Conservation (phyloP, 2,329 filamentous ascomycete species). For the Hypomyces perniciosus region DNA sequence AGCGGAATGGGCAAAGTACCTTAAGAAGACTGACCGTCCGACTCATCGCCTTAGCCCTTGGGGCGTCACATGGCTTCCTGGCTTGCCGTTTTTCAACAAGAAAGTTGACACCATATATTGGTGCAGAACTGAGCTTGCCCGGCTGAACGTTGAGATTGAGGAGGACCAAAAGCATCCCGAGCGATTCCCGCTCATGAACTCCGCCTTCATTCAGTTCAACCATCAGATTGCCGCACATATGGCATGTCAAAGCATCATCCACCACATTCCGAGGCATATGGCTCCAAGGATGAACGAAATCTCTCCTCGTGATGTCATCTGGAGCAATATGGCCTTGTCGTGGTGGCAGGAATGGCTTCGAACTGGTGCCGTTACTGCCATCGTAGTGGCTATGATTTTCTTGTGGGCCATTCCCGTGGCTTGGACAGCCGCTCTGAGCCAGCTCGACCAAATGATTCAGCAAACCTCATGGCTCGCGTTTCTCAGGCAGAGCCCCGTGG, state of each 20-base stretch:
- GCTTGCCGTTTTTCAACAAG: conserved; percentile 71
- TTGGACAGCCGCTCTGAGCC: conserved; percentile 76
- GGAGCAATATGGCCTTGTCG: conserved; percentile 93
- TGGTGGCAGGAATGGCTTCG: conserved; percentile 90
- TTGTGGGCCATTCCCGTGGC: conserved; percentile 88
- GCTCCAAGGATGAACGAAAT: conserved; percentile 88
- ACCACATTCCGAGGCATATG: conserved; percentile 93
- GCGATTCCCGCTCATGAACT: conserved; percentile 86
- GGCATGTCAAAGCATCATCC: conserved; percentile 87
- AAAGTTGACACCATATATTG: conserved; percentile 96
- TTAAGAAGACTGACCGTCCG: conserved; percentile 75
- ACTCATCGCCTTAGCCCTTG: conserved; percentile 69
- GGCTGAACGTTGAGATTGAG: conserved; percentile 87
- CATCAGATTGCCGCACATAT: conserved; percentile 96
- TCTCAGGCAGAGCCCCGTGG: conserved; percentile 51
- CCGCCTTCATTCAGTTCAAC: conserved; percentile 97
- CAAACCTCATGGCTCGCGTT: conserved; percentile 64
- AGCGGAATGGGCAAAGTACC: conserved; percentile 74
- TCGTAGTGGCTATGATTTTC: conserved; percentile 71
- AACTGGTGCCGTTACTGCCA: conserved; percentile 55
- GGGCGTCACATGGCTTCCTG: conserved; percentile 64
- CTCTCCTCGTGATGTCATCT: conserved; percentile 84
- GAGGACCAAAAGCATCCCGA: conserved; percentile 81
- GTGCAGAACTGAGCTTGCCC: conserved; percentile 78
- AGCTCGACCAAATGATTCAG: conserved; percentile 64